A percentile compares a stretch with the other conserved stretches of the same genome.
phyloP scores from a whole-genome alignment of 306 rosid species.

The Glycine tomentella region DNA sequence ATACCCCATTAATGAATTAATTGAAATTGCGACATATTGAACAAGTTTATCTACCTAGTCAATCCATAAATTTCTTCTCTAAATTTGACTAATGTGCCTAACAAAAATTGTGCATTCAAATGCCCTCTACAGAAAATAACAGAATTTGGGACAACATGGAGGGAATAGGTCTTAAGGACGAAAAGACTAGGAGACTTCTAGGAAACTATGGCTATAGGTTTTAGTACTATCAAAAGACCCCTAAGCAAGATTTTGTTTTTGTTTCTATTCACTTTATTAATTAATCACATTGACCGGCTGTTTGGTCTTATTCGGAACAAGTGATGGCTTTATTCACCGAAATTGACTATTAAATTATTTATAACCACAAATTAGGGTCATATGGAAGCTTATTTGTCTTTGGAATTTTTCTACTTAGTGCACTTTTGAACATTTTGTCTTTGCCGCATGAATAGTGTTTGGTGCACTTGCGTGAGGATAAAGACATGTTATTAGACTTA shows the following conservation, averaged over 20 bases:
- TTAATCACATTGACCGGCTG: conserved; percentile 29
- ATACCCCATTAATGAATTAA: not conserved
- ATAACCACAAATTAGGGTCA: conserved; percentile 31
- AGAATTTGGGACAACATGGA: not conserved
- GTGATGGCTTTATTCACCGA: conserved; percentile 23
- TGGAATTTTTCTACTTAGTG: not conserved
- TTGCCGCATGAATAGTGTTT: not conserved
- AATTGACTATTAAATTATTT: conserved; percentile 30
- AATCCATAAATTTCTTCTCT: conserved; percentile 3
- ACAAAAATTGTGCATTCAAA: conserved; percentile 29
- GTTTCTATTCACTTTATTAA: conserved; percentile 41
- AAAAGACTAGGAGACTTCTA: conserved; percentile 30
- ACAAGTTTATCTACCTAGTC: conserved; percentile 12
- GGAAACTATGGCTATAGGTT: not conserved
- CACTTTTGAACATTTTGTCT: conserved; percentile 33
- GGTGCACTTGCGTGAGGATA: not conserved
- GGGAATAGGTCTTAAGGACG: not conserved
- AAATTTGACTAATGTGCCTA: conserved; percentile 36
- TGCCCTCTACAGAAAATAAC: conserved; percentile 14
- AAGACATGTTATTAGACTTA: not conserved
- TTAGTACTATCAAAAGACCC: conserved; percentile 1
- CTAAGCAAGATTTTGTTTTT: not conserved
- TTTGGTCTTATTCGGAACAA: conserved; percentile 43
- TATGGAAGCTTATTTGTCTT: not conserved
- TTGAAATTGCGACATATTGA: not conserved